phyloP scores from a whole-genome alignment of 1,284 basidiomycete genomes.

The Sanghuangporus baumii region DNA sequence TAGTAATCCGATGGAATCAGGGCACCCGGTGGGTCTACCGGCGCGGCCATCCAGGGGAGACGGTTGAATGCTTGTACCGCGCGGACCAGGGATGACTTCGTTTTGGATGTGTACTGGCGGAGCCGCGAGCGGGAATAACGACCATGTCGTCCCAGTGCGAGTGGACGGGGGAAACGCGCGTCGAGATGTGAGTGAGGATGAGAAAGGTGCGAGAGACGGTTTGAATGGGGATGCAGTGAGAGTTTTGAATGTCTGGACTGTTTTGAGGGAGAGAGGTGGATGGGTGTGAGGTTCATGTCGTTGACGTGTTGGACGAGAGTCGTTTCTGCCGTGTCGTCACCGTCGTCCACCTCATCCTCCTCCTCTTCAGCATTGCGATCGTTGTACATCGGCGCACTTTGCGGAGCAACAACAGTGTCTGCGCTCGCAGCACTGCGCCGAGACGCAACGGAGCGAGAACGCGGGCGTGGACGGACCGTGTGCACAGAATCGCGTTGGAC shows the following conservation, averaged over 20 bases:
- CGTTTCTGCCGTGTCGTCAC: neutral
- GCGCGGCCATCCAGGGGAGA: slow-evolving; percentile 12
- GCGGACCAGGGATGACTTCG: neutral
- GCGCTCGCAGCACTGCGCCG: neutral
- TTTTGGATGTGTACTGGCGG: neutral
- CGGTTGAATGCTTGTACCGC: neutral
- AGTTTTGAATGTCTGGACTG: neutral
- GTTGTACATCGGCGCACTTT: neutral
- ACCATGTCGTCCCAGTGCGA: neutral
- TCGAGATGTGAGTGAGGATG: neutral
- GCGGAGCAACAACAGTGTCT: neutral
- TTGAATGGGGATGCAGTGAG: neutral
- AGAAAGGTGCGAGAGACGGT: neutral
- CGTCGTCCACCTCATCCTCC: neutral
- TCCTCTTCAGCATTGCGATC: neutral
- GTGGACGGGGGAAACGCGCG: neutral
- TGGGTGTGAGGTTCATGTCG: neutral
- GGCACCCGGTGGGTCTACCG: neutral
- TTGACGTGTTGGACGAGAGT: slow-evolving; percentile 4
- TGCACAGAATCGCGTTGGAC: neutral
- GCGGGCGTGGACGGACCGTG: neutral
- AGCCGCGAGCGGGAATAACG: neutral
- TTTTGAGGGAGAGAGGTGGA: neutral
- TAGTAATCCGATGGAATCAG: neutral
- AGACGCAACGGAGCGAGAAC: neutral